Percentiles rank a stretch among this genome's conserved stretches.
These are phyloP conservation scores for Hibiscus mutabilis DNA, from an alignment of 345 rosid species.

Conservation along the genomic window DNA sequence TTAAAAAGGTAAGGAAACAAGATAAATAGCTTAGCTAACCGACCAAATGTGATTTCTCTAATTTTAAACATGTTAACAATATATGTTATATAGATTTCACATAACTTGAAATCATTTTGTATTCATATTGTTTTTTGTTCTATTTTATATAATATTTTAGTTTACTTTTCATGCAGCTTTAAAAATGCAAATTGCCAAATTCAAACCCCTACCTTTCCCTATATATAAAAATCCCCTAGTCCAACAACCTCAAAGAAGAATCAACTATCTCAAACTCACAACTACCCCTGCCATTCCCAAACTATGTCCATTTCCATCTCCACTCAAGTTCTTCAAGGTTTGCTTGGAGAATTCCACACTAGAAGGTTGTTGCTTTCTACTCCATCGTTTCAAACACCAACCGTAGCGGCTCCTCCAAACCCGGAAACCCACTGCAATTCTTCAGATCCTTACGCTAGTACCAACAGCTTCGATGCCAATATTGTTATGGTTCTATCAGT, in stretches of 20 bases:
- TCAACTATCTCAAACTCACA: not conserved
- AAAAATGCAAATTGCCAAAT: conserved; percentile 5
- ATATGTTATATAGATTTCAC: no score
- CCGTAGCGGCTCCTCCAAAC: not conserved
- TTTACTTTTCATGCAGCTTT: not conserved
- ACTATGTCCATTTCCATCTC: not conserved
- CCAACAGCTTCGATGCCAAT: not conserved
- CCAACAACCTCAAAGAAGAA: not conserved
- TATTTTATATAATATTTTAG: not conserved
- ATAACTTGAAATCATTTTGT: no score
- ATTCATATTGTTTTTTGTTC: no score
- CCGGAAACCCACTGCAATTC: not conserved
- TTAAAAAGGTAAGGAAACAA: no score
- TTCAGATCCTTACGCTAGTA: not conserved
- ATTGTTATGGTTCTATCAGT: not conserved
- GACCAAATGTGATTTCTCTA: no score
- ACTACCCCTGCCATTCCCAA: not conserved
- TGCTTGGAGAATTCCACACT: not conserved
- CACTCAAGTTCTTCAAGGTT: not conserved
- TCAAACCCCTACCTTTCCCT: not conserved
- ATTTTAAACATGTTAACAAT: no score
- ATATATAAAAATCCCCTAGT: not conserved
- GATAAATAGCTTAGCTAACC: no score
- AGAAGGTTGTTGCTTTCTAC: not conserved
- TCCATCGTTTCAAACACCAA: not conserved